Evolutionary conservation across 352 stramenopile genomes (phyloP).

Genomic region (Globisporangium spinosum): DNA sequence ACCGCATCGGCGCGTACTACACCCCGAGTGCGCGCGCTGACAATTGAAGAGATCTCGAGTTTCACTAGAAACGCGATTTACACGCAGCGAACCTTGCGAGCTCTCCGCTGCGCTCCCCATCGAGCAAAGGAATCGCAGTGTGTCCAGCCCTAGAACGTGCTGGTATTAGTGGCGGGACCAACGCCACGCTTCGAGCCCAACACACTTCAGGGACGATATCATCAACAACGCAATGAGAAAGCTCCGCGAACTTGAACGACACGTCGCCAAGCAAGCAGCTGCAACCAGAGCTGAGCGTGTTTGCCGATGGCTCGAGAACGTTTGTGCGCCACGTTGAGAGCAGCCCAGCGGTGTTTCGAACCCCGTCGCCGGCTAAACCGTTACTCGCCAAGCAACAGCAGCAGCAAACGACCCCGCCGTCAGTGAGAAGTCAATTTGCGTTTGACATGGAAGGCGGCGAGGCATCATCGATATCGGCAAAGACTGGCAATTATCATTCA

Average conservation of each 20-base stretch:
- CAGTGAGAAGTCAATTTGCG: slow-evolving; percentile 30
- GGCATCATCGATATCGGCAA: background rate
- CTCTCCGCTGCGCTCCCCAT: slow-evolving; percentile 37
- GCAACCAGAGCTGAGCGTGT: slow-evolving; percentile 41
- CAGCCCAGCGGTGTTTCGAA: slow-evolving; percentile 53
- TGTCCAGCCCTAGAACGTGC: slow-evolving; percentile 51
- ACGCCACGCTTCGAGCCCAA: background rate
- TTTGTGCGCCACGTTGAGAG: slow-evolving; percentile 65
- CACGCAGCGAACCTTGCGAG: slow-evolving; percentile 35
- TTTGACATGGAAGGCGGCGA: slow-evolving; percentile 35
- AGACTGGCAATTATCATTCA: background rate
- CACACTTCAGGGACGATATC: background rate
- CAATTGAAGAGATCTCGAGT: slow-evolving; percentile 65
- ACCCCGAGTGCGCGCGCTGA: slow-evolving; percentile 63
- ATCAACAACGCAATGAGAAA: slow-evolving; percentile 3
- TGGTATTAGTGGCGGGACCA: background rate
- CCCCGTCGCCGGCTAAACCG: slow-evolving; percentile 45
- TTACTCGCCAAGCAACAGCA: slow-evolving; percentile 19
- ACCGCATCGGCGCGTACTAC: slow-evolving; percentile 76
- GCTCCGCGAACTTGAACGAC: background rate
- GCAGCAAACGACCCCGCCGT: slow-evolving; percentile 15
- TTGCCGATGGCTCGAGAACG: slow-evolving; percentile 45
- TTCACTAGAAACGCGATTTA: slow-evolving; percentile 55
- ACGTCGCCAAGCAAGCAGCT: background rate
- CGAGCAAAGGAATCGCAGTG: slow-evolving; percentile 37